Evolutionary conservation across 371 early-diverging fungal species (phyloP).

Genomic region (Mortierella sp.): DNA sequence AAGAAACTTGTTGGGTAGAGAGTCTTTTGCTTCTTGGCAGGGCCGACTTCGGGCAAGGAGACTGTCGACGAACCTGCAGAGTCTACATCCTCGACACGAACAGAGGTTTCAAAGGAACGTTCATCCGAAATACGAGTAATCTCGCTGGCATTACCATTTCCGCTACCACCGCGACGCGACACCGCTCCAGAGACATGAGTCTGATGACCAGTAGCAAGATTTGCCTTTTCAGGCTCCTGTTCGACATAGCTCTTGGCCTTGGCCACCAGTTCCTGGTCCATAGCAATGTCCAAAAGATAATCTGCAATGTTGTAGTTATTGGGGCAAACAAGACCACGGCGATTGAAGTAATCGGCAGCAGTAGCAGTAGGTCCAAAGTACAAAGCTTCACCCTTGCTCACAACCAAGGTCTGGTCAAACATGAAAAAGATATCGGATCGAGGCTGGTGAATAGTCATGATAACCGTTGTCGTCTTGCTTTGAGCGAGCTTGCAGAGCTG

Average conservation of each 20-base stretch:
- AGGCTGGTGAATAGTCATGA: conserved; percentile 70
- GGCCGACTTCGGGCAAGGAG: conserved; percentile 7
- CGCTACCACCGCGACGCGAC: conserved; percentile 8
- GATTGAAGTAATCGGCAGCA: conserved; percentile 55
- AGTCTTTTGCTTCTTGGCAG: conserved; percentile 14
- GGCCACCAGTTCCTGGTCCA: conserved; percentile 25
- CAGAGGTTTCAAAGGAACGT: conserved; percentile 17
- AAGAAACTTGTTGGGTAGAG: conserved; percentile 46
- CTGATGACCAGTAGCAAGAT: conserved; percentile 13
- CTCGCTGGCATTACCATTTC: conserved; percentile 7
- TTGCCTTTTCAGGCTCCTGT: conserved; percentile 15
- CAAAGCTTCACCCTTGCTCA: conserved; percentile 54
- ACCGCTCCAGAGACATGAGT: conserved; percentile 17
- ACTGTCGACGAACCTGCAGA: conserved; percentile 20
- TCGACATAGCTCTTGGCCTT: conserved; percentile 17
- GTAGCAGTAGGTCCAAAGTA: conserved; percentile 57
- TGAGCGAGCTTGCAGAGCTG: conserved; percentile 67
- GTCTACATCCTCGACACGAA: conserved; percentile 12
- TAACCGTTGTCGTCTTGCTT: conserved; percentile 44
- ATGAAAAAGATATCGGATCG: conserved; percentile 56
- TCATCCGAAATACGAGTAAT: conserved; percentile 10
- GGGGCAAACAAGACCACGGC: conserved; percentile 63
- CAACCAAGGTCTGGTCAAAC: conserved; percentile 67
- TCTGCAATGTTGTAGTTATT: conserved; percentile 73
- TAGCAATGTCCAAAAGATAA: conserved; percentile 60